Percentiles rank a stretch among this genome's conserved stretches.
phyloP scores from a whole-genome alignment of 2,329 filamentous ascomycete genomes.

The Phialophora expanda region DNA sequence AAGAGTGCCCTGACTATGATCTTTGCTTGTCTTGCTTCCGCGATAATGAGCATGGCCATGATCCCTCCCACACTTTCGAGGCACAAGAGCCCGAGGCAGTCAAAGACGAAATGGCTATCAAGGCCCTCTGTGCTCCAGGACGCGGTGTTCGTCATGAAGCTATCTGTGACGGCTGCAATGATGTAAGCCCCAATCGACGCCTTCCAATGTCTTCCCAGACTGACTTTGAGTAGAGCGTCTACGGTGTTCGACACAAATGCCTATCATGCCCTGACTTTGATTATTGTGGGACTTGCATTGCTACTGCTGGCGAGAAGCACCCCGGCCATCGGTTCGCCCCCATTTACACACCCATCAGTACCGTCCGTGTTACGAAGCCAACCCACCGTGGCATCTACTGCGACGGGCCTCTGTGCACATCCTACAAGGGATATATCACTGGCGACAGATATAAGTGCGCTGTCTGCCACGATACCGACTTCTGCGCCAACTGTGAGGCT shows the following conservation, averaged over 20 bases:
- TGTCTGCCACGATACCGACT: conserved; percentile 92
- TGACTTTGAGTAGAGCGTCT: conserved; percentile 66
- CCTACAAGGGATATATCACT: conserved; percentile 67
- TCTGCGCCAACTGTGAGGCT: conserved; percentile 93
- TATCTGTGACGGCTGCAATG: conserved; percentile 92
- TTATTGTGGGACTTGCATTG: conserved; percentile 79
- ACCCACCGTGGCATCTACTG: conserved; percentile 88
- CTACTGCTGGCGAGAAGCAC: conserved; percentile 71
- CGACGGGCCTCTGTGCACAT: conserved; percentile 85
- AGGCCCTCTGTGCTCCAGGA: conserved; percentile 74
- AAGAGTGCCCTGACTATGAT: conserved; percentile 85
- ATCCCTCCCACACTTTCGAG: conserved; percentile 82
- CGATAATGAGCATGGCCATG: conserved; percentile 80
- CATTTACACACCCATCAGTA: conserved; percentile 72
- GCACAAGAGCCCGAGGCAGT: conserved; percentile 67
- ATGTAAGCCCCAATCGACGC: conserved; percentile 48
- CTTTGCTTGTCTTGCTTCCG: conserved; percentile 84
- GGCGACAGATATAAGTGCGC: conserved; percentile 96
- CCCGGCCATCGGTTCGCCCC: conserved; percentile 85
- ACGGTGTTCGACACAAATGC: conserved; percentile 93
- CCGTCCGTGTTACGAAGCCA: conserved; percentile 40
- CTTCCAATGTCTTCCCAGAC: not conserved
- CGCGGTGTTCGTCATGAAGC: conserved; percentile 83
- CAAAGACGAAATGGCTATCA: conserved; percentile 65
- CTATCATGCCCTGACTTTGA: conserved; percentile 97